Base-by-base conservation (phyloP, 176 grass and related monocot species). In the Lolium rigidum region DNA sequence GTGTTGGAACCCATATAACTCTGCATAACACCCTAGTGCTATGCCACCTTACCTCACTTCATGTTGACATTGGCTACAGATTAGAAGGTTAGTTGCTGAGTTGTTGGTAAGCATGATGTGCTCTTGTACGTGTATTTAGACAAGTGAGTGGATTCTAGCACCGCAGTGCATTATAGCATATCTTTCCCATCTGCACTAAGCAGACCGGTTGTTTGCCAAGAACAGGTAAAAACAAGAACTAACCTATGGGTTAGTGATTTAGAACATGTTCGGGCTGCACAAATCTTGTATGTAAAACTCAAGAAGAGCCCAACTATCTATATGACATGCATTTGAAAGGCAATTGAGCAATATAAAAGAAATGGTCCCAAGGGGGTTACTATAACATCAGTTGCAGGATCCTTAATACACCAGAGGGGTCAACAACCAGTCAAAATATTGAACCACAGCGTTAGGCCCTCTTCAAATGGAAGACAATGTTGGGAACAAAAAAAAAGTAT, bases 311-410 rank as follows among this genome's bases (percentile, higher is more conserved):
- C 28, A 44, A 51, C 4, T 51, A 47, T 81, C 43, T 35, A 49
- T 74, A 49, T 14, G 44, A n/a, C 26, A 81, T 50, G 49, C 79
- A 81, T 17, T 9, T n/a, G 37, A 80, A 55, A 85, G 26, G 22
- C 13, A 76, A 16, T 50, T 21, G 48, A 26, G 44, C 70, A 50
- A 74, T 26, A 74, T 12, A 74, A 74, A 74, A 43, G 22, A 74
- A 74, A 7, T 25, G 44, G n/a, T 74, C n/a, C 7, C 44, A 49
- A 49, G 41, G 44, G 20, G 44, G 6, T 74, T 74, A 51, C 71
- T 51, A 50, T 71, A 47, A 43, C n/a, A 73, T 24, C 46, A 24
- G 70, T 25, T 73, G 16, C 66, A 41, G 70, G n/a, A 73, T 11
- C 46, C 10, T 71, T n/a, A 73, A 73, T 47, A 24, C n/a, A 14